A percentile compares a stretch with the other conserved stretches of the same genome.
Evolutionary conservation across 805 yeast species (phyloP).

Genomic region (Yarrowia keelungensis): DNA sequence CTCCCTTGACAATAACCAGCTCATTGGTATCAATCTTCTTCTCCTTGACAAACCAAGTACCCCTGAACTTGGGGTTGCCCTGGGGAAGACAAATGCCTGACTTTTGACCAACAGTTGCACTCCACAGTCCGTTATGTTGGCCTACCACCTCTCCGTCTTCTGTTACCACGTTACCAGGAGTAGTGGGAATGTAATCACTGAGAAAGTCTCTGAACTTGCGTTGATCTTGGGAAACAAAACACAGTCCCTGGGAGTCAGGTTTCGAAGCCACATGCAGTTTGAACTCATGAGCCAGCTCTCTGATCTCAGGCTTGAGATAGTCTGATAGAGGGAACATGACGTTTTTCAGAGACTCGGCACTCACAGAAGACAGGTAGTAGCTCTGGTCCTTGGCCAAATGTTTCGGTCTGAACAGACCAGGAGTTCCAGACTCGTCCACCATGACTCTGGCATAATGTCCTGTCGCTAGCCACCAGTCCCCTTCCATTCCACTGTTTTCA

Average conservation of each 20-base stretch:
- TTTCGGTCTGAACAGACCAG: constrained; percentile 63
- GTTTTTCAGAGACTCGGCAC: constrained; percentile 55
- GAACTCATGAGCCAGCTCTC: constrained; percentile 66
- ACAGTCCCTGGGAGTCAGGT: constrained; percentile 93
- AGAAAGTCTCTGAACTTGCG: constrained; percentile 72
- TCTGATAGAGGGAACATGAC: constrained; percentile 84
- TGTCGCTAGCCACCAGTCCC: constrained; percentile 83
- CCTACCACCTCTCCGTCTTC: constrained; percentile 81
- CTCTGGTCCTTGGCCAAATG: constrained; percentile 83
- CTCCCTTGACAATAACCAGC: constrained; percentile 77
- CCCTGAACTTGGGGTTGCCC: constrained; percentile 74
- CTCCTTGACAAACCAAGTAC: constrained; percentile 86
- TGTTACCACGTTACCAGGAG: constrained; percentile 82
- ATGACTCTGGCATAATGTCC: constrained; percentile 58
- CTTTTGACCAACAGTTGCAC: constrained; percentile 92
- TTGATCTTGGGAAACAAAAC: constrained; percentile 80
- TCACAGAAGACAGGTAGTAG: constrained; percentile 79
- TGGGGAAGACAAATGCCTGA: constrained; percentile 86
- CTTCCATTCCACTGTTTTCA: constrained; percentile 1
- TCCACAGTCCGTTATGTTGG: constrained; percentile 85
- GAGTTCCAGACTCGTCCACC: constrained; percentile 46
- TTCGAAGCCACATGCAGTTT: constrained; percentile 71
- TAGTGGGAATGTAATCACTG: constrained; percentile 71
- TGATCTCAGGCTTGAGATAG: constrained; percentile 72
- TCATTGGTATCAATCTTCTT: constrained; percentile 71